These are phyloP conservation scores for Coffea humblotiana DNA, from an alignment of 305 asterid species.

Conservation along the genomic window DNA sequence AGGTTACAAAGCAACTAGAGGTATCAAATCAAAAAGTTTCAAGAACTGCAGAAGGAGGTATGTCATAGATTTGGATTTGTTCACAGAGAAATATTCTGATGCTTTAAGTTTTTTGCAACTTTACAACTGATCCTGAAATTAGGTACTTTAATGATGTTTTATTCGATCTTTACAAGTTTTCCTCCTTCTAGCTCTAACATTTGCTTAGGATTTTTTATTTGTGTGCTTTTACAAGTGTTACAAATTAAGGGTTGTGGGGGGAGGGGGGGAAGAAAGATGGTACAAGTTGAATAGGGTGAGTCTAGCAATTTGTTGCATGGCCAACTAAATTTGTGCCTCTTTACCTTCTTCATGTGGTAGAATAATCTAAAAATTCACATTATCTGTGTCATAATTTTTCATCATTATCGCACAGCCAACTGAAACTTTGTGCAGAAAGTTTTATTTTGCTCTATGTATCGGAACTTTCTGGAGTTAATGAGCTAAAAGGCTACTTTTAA, in stretches of 20 bases:
- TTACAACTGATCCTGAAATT: neutral
- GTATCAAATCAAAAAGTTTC: conserved; percentile 18
- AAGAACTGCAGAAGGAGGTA: conserved; percentile 25
- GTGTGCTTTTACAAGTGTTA: neutral
- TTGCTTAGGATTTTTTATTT: neutral
- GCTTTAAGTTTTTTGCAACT: neutral
- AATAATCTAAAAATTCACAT: neutral
- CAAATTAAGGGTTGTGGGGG: neutral
- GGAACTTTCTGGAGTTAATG: conserved; percentile 3
- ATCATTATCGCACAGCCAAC: neutral
- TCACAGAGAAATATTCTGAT: neutral
- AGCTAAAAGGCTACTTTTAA: neutral
- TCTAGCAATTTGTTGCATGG: neutral
- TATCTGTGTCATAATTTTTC: neutral
- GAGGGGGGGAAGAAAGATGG: too few species aligned
- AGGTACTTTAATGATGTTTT: neutral
- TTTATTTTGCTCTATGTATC: neutral
- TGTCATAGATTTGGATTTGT: neutral
- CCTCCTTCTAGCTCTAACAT: neutral
- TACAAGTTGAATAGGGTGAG: neutral
- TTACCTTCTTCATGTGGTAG: neutral
- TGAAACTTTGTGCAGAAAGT: neutral
- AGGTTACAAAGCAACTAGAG: conserved; percentile 11
- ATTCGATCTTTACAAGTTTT: neutral
- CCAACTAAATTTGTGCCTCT: neutral